Evolutionary conservation across 371 early-diverging fungal species (phyloP).

Genomic region (Mucor sp.): DNA sequence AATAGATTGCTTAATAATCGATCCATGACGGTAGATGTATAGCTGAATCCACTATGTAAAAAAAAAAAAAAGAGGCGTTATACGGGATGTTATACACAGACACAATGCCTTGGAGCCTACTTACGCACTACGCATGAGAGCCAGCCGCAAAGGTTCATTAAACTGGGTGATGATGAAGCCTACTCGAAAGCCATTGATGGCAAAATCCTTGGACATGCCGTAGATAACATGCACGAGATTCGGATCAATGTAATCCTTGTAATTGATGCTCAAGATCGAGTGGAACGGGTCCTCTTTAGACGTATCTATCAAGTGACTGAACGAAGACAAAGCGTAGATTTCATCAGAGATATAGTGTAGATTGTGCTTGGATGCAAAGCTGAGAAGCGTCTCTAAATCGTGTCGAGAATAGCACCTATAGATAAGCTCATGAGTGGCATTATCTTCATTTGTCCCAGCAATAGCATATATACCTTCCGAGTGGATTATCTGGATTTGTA

Average conservation of each 20-base stretch:
- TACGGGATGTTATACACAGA: background rate
- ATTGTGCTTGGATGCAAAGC: constrained; percentile 62
- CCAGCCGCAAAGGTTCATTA: constrained; percentile 49
- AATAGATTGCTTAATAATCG: constrained; percentile 59
- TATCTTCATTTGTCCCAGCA: background rate
- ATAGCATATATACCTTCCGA: constrained; percentile 42
- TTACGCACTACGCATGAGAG: constrained; percentile 46
- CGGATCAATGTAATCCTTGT: constrained; percentile 64
- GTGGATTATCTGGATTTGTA: constrained; percentile 74
- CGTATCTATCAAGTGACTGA: constrained; percentile 32
- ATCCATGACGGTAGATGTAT: constrained; percentile 58
- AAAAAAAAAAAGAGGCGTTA: background rate
- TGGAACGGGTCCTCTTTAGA: constrained; percentile 9
- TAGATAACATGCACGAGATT: constrained; percentile 69
- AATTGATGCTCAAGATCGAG: constrained; percentile 51
- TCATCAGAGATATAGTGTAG: constrained; percentile 81
- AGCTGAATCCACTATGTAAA: constrained; percentile 50
- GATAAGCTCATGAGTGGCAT: background rate
- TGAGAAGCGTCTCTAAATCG: constrained; percentile 50
- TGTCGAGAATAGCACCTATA: constrained; percentile 49
- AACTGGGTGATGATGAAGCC: constrained; percentile 69
- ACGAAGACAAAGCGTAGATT: constrained; percentile 79
- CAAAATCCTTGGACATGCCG: constrained; percentile 80
- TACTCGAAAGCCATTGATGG: constrained; percentile 70
- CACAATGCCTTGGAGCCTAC: background rate